Base-by-base conservation (phyloP, 768 basidiomycete genomes). In the Gyrodon lividus region DNA sequence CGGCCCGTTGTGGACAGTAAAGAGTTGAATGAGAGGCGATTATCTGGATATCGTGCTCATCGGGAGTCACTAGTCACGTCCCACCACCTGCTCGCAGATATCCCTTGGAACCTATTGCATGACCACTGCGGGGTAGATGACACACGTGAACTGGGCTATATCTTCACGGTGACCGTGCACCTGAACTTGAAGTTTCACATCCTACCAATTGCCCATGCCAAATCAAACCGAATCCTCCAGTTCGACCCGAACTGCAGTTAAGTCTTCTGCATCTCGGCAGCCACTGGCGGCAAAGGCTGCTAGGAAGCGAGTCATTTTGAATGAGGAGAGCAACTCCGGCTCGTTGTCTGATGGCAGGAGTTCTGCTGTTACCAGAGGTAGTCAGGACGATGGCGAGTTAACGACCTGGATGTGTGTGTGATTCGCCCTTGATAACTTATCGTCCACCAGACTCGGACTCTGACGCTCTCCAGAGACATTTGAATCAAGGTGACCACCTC, bases 381-480 rank as follows among this genome's bases (percentile, higher is more conserved):
- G 46, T 44, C 59, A 41, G 34, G 20, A 46, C 23, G 49, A 56
- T 4, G 52, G 57, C 16, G 28, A 57, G 57, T 65, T 19, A 14
- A 14, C 45, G 35, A 30, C n/a, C 23, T 17, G 13, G 37, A 5
- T 20, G n/a, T 24, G 26, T 24, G 13, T 16, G 19, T 46, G 31
- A 57, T 23, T n/a, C 17, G 23, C 5, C 8, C 14, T 16, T 17
- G 17, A 40, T 19, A 17, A 39, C 23, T 35, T 17, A 31, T 39
- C 7, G 17, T 31, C 46, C 43, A 45, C 22, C 43, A 62, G 63
- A 55, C 42, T 59, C 63, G 26, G 64, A 56, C 30, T 45, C 58
- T 20, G 55, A 49, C 3, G 17, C n/a, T 42, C 17, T 34, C 28
- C 39, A 8, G 38, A 40, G 20, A 16, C 51, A 20, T 16, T 26